phyloP scores from a whole-genome alignment of 768 basidiomycete genomes.

The Phylloporus arenicola region DNA sequence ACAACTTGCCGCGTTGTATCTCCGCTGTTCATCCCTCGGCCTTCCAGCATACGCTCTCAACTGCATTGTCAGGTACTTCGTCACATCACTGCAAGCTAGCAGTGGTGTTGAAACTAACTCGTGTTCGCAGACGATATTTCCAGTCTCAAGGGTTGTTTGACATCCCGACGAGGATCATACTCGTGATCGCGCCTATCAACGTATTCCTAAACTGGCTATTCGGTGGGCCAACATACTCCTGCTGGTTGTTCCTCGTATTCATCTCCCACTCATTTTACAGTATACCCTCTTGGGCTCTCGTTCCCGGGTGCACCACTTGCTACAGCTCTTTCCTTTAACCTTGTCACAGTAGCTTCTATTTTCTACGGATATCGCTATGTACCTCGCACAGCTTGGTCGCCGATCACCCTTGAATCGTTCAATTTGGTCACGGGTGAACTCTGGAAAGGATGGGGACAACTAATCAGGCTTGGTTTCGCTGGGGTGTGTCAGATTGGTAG shows the following conservation, averaged over 20 bases:
- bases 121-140: slow-evolving; percentile 40
- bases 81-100: neutral
- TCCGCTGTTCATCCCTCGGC: slow-evolving; percentile 70
- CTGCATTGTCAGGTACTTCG: slow-evolving; percentile 42
- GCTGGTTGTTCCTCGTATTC: neutral
- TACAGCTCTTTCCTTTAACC: slow-evolving; percentile 82
- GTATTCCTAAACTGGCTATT: slow-evolving; percentile 77
- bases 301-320: slow-evolving; percentile 92
- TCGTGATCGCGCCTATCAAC: slow-evolving; percentile 83
- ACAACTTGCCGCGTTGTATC: slow-evolving; percentile 65
- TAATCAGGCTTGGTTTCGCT: slow-evolving; percentile 74
- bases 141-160: slow-evolving; percentile 85
- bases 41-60: slow-evolving; percentile 72
- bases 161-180: slow-evolving; percentile 78
- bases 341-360: slow-evolving; percentile 62
- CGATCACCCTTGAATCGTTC: slow-evolving; percentile 18
- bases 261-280: slow-evolving; percentile 9
- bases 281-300: slow-evolving; percentile 63
- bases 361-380: slow-evolving; percentile 58
- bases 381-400: slow-evolving; percentile 73
- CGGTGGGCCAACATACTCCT: slow-evolving; percentile 43
- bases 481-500: slow-evolving; percentile 79
- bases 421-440: slow-evolving; percentile 54
- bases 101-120: neutral
- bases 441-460: slow-evolving; percentile 61